A percentile compares a stretch with the other conserved stretches of the same genome.
phyloP scores from a whole-genome alignment of 805 yeast species.

The Maudiozyma serrabonitensis region DNA sequence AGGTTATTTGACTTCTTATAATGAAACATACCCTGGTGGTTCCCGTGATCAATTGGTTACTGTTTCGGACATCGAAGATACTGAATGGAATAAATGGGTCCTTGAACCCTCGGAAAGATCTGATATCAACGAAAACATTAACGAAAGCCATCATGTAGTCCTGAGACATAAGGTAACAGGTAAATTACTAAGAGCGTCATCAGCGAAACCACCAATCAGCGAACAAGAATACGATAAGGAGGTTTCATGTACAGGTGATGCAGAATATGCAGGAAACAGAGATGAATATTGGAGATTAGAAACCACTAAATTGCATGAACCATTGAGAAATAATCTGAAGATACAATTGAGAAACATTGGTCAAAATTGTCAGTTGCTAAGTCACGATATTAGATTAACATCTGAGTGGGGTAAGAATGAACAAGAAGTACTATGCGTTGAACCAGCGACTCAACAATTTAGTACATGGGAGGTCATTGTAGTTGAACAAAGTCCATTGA shows the following conservation, averaged over 20 bases:
- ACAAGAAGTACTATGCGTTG: constrained; percentile 82
- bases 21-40: constrained; percentile 51
- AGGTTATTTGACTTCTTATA: constrained; percentile 74
- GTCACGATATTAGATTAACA: constrained; percentile 72
- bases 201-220: constrained; percentile 71
- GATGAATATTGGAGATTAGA: constrained; percentile 61
- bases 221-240: constrained; percentile 87
- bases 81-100: constrained; percentile 62
- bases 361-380: constrained; percentile 58
- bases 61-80: constrained; percentile 49
- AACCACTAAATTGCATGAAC: constrained; percentile 31
- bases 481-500: background rate
- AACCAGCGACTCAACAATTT: constrained; percentile 39
- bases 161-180: constrained; percentile 65
- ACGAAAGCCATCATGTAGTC: constrained; percentile 49
- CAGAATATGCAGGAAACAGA: constrained; percentile 51
- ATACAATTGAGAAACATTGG: constrained; percentile 45
- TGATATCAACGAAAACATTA: constrained; percentile 28
- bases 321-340: constrained; percentile 44
- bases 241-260: constrained; percentile 62
- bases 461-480: constrained; percentile 5
- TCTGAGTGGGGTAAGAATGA: constrained; percentile 71
- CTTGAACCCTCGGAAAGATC: constrained; percentile 36
- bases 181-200: constrained; percentile 57
- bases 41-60: constrained; percentile 74